These are phyloP conservation scores for Exophiala aquamarina DNA, from an alignment of 2,329 filamentous ascomycete genomes.

Conservation along the genomic window DNA sequence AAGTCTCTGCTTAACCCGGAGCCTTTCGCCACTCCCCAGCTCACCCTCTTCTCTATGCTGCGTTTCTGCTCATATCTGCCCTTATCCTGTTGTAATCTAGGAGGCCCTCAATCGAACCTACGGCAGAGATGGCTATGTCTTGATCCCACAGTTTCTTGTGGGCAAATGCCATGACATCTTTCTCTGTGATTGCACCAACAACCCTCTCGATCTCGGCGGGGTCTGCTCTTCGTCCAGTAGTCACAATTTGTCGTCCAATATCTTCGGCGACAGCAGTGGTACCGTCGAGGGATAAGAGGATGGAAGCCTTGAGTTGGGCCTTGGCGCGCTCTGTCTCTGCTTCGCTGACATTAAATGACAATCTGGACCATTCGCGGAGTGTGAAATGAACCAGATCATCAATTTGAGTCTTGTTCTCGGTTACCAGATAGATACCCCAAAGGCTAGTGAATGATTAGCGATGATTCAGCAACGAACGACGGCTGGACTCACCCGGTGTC, in stretches of 20 bases:
- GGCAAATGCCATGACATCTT: slow-evolving; percentile 96
- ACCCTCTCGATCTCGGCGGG: slow-evolving; percentile 93
- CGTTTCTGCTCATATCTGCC: slow-evolving; percentile 83
- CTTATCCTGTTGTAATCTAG: slow-evolving; percentile 57
- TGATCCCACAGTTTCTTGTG: slow-evolving; percentile 96
- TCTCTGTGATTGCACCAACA: slow-evolving; percentile 85
- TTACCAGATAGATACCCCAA: slow-evolving; percentile 98
- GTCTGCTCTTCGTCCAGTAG: slow-evolving; percentile 86
- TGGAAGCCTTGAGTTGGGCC: slow-evolving; percentile 97
- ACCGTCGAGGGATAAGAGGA: slow-evolving; percentile 94
- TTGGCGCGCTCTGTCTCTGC: slow-evolving; percentile 97
- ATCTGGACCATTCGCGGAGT: slow-evolving; percentile 95
- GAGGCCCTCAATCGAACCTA: slow-evolving; percentile 86
- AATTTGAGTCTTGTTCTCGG: slow-evolving; percentile 80
- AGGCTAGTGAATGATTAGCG: slow-evolving; percentile 60
- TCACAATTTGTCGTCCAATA: slow-evolving; percentile 97
- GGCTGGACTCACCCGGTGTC: slow-evolving; percentile 79
- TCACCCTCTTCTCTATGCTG: slow-evolving; percentile 32
- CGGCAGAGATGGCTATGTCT: slow-evolving; percentile 89
- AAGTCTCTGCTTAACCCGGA: not conserved
- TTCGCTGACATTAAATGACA: slow-evolving; percentile 82
- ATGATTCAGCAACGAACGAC: slow-evolving; percentile 17
- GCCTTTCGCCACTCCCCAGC: not conserved
- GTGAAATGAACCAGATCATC: slow-evolving; percentile 98
- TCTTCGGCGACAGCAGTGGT: slow-evolving; percentile 97